Evolutionary conservation across 1,284 basidiomycete genomes (phyloP), one percentile per base, ranked within the genome.

Genomic region (Cutaneotrichosporon daszewskae): DNA sequence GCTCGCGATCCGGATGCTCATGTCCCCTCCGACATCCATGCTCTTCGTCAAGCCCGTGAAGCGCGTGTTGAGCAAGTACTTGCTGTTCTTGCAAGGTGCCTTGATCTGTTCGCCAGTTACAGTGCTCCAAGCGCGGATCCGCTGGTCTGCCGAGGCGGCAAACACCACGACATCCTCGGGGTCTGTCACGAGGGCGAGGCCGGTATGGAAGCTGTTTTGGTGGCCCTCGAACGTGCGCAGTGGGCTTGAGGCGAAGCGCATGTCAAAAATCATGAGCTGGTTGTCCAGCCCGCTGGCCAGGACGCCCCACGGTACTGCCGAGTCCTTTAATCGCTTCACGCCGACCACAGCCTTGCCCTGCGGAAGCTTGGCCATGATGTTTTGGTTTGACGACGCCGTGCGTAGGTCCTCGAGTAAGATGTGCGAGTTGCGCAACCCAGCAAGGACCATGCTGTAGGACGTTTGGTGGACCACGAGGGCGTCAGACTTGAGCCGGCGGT

Each of bases 281-380:
- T 63, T 35, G 22, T 47, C 47, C 48, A 69, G 48, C 2, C 58
- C 65, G 32, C 59, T 60, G 7, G 55, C 60, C 2, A 58, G 45
- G 18, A 67, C 25, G n/a, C 66, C 66, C 53, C 51, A 69, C 10
- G 66, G 66, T 1, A 66, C 64, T 1, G 59, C 64, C 8, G 49
- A 53, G 47, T 67, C 66, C 17, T 52, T 39, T 28, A 69, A 45
- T 13, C 61, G 38, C 49, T 56, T 58, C 4, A 69, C 55, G 1
- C 58, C 60, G 4, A 64, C 57, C 2, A 66, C 55, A 3, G 65
- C 60, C 38, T 59, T 61, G 17, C 54, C 51, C 7, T 47, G 45
- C 5, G 41, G 43, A 1, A 59, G 48, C 1, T 22, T 20, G 13
- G 51, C 54, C 13, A 55, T 37, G 5, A 49, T 27, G 23, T 47